phyloP scores from a whole-genome alignment of 371 early-diverging fungal species.

The Mucor saturninus region DNA sequence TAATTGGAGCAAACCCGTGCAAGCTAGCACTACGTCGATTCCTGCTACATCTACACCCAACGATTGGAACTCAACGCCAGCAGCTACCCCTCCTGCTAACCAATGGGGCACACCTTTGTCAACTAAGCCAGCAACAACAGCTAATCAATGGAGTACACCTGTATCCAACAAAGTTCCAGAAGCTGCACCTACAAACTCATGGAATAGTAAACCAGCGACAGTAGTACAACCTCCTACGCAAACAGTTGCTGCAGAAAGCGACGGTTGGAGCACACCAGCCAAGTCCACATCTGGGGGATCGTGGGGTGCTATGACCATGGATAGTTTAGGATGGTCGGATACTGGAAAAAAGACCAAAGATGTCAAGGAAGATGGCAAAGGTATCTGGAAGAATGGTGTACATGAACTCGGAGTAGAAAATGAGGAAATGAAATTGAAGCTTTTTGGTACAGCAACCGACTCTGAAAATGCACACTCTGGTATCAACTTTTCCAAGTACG shows the following conservation, averaged over 20 bases:
- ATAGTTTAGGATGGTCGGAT: slow-evolving; percentile 23
- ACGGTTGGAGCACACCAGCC: slow-evolving; percentile 14
- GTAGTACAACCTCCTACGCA: neutral
- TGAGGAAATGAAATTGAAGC: slow-evolving; percentile 43
- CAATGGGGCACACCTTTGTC: neutral
- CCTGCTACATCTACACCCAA: neutral
- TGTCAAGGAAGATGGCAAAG: slow-evolving; percentile 53
- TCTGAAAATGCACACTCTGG: slow-evolving; percentile 78
- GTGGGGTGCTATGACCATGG: slow-evolving; percentile 29
- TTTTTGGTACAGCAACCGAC: slow-evolving; percentile 78
- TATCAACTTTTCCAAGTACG: slow-evolving; percentile 97
- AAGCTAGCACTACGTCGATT: neutral
- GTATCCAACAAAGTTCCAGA: neutral
- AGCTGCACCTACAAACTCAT: neutral
- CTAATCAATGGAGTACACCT: neutral
- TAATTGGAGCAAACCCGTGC: neutral
- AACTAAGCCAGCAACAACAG: neutral
- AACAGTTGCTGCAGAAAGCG: neutral
- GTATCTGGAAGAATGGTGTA: slow-evolving; percentile 73
- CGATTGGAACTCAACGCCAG: neutral
- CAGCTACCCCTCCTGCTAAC: neutral
- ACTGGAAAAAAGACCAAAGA: slow-evolving; percentile 15
- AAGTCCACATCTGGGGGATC: neutral
- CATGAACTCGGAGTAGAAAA: slow-evolving; percentile 49
- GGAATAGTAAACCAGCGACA: neutral